Base-by-base conservation (phyloP, 1,284 basidiomycete species). In the Sanghuangporus weigelae region DNA sequence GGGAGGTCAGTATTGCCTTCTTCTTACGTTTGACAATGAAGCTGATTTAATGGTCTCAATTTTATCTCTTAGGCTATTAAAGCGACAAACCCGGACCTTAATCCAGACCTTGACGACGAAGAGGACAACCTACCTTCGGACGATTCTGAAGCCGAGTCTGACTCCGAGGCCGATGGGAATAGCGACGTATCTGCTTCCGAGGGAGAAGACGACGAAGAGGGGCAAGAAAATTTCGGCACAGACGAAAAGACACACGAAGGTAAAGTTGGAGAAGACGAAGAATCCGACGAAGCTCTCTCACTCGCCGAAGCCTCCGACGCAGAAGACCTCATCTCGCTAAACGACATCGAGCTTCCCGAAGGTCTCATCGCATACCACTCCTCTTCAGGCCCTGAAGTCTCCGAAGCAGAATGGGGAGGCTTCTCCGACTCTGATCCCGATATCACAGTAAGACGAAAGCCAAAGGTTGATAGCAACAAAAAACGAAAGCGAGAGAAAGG, bases 1-100 rank as follows among this genome's bases (percentile, higher is more conserved):
- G 93, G 93, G 93, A 90, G 86, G 92, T 93, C 66, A 63, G 79
- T 71, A 44, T 21, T 10, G 14, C 26, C 44, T 39, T 2, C 59
- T 66, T 59, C 60, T 56, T 50, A 7, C 36, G 51, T 56, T 6
- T 48, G 12, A n/a, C 61, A 54, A 55, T 5, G 48, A 12, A 21
- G 62, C 26, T 39, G 39, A 59, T 10, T 60, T 49, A 42, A 64
- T 10, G 60, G 7, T 48, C 38, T 36, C 26, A 3, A 11, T 50
- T 23, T n/a, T 50, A 11, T 50, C 48, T 60, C 36, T n/a, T 62
- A 95, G 92, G 93, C 84, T 0, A 95, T 96, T 90, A 85, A 92
- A 80, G 84, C 85, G 7, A 84, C 84, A 8, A 89, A 95, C 84
- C 92, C 91, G 2, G 81, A 77, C 58, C 79, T 77, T 50, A 72